Evolutionary conservation across 371 early-diverging fungal genomes (phyloP), one percentile per base, ranked within the genome.

Genomic region (Vairimorpha ceranae): DNA sequence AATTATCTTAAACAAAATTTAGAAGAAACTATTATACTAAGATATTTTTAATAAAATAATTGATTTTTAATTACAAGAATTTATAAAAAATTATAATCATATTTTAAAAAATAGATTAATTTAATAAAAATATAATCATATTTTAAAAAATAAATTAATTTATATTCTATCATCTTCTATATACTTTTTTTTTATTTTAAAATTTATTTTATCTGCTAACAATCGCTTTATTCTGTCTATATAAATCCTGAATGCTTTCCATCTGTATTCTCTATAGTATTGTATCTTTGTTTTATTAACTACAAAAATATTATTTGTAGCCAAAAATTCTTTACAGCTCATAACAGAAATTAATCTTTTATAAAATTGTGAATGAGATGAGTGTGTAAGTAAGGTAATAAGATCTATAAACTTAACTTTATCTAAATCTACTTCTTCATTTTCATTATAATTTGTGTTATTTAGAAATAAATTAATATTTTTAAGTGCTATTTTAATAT

Each of bases 11-110:
- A 48, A 32, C 58, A 59, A 35, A 59, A 72, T 72, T 25, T 43
- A 7, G 73, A 72, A 27, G 58, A 54, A 52, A 33, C 58, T 54
- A 72, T 72, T 41, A n/a, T 72, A 23, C 30, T 72, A 45, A 72
- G 59, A 52, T 54, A 65, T 66, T 52, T 35, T 33, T 70, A 70
- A 63, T 36, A 35, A 25, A 30, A 35, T 25, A 32, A 7, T 7
- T 41, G 41, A n/a, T n/a, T n/a, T n/a, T n/a, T n/a, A n/a, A n/a
- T n/a, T n/a, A n/a, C n/a, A n/a, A n/a, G n/a, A n/a, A n/a, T n/a
- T n/a, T n/a, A n/a, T n/a, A n/a, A n/a, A n/a, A n/a, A n/a, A n/a
- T n/a, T n/a, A n/a, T n/a, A n/a, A n/a, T n/a, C n/a, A n/a, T n/a
- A n/a, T n/a, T n/a, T n/a, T 38, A 38, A 38, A 38, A 38, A 38